Evolutionary conservation across 768 basidiomycete species (phyloP).

Genomic region (Phanerochaete carnosa): DNA sequence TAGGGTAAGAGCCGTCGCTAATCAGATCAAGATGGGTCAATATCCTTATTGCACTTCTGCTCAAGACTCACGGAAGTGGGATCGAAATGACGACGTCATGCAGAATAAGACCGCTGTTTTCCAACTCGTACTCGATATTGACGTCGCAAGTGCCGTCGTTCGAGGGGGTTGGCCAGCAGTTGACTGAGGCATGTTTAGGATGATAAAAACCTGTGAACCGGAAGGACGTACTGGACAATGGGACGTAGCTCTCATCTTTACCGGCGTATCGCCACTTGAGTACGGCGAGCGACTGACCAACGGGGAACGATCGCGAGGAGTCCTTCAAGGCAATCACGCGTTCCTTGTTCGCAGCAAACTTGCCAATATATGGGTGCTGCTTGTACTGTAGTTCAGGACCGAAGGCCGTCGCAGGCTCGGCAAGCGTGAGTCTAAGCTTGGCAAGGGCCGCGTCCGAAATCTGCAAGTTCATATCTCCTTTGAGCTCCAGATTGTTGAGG

Average conservation of each 20-base stretch:
- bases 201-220: background rate
- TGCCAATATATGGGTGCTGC: constrained; percentile 93
- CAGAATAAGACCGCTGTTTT: constrained; percentile 74
- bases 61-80: constrained; percentile 76
- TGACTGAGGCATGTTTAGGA: constrained; percentile 51
- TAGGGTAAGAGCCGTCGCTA: constrained; percentile 82
- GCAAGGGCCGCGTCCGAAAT: constrained; percentile 75
- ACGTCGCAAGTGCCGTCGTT: constrained; percentile 93
- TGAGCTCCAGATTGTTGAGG: constrained; percentile 83
- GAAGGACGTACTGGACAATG: constrained; percentile 73
- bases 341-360: constrained; percentile 67
- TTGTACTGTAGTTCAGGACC: constrained; percentile 86
- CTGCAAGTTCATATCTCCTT: constrained; percentile 91
- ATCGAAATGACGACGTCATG: constrained; percentile 88
- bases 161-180: constrained; percentile 93
- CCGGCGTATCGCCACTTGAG: constrained; percentile 91
- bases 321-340: constrained; percentile 83
- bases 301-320: constrained; percentile 76
- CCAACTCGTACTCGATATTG: constrained; percentile 96
- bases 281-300: constrained; percentile 82
- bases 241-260: constrained; percentile 89
- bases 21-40: background rate
- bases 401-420: constrained; percentile 52
- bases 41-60: background rate
- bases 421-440: constrained; percentile 67